A percentile compares a stretch with the other conserved stretches of the same genome.
Evolutionary conservation across 306 rosid genomes (phyloP).

Genomic region (Malus orientalis): DNA sequence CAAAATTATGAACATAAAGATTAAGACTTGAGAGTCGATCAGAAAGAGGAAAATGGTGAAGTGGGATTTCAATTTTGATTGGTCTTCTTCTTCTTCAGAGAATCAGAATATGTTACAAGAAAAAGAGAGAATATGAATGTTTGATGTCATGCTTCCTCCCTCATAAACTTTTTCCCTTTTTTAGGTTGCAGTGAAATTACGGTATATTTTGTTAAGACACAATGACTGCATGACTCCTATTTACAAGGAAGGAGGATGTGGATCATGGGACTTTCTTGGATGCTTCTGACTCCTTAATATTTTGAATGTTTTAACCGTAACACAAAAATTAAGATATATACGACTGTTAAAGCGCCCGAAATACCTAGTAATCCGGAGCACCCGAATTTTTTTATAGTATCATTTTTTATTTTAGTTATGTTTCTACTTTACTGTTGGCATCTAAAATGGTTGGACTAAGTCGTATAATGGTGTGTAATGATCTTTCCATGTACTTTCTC

Average conservation of each 20-base stretch:
- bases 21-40: neutral
- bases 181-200: neutral
- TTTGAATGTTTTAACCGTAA: no score
- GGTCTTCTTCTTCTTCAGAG: neutral
- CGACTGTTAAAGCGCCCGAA: accelerated
- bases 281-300: accelerated
- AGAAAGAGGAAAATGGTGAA: conserved; percentile 2
- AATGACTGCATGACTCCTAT: neutral
- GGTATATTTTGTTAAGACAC: neutral
- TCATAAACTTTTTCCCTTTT: neutral
- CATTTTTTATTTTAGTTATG: neutral
- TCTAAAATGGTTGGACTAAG: neutral
- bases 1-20: neutral
- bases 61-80: neutral
- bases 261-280: neutral
- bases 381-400: no score
- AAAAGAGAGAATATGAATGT: neutral
- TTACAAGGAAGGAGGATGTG: neutral
- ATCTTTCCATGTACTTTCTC: no score
- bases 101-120: neutral
- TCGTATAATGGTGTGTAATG: no score
- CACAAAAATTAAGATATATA: no score
- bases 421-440: neutral
- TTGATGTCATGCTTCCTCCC: neutral
- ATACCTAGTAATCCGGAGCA: no score